A percentile compares a stretch with the other conserved stretches of the same genome.
phyloP scores from a whole-genome alignment of 495 filamentous ascomycete genomes.

The Cudoniella acicularis region DNA sequence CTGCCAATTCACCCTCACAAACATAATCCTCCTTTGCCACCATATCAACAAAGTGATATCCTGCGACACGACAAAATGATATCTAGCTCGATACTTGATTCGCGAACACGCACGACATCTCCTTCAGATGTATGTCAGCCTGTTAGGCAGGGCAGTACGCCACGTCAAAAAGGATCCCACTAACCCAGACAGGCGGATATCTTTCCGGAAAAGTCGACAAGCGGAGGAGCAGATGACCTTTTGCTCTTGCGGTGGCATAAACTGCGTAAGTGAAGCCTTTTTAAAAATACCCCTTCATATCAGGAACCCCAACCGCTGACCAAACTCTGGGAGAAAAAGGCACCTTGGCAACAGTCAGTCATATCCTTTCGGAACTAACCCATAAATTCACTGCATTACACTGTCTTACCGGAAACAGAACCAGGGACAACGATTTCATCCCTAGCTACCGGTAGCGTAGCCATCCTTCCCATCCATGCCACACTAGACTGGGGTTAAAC shows the following conservation, averaged over 20 bases:
- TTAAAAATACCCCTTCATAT: background rate
- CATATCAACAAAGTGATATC: too few relatives aligned
- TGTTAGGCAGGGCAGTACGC: too few relatives aligned
- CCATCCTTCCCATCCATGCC: background rate
- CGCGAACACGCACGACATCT: background rate
- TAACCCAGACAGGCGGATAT: background rate
- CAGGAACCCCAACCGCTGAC: background rate
- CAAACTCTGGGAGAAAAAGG: background rate
- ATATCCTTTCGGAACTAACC: background rate
- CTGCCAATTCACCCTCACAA: too few relatives aligned
- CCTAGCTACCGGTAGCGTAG: conserved; percentile 18
- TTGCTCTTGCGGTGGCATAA: background rate
- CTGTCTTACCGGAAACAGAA: background rate
- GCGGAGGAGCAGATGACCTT: background rate
- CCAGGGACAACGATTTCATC: conserved; percentile 28
- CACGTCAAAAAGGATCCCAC: background rate
- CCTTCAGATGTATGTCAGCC: background rate
- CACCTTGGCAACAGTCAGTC: background rate
- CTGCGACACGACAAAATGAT: background rate
- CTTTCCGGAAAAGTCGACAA: background rate
- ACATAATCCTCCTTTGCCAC: too few relatives aligned
- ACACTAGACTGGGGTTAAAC: background rate
- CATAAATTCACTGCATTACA: background rate
- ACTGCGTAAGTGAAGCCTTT: background rate
- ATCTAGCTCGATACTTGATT: background rate